phyloP scores from a whole-genome alignment of 2,329 filamentous ascomycete genomes.

The Lecanicillium sp. region DNA sequence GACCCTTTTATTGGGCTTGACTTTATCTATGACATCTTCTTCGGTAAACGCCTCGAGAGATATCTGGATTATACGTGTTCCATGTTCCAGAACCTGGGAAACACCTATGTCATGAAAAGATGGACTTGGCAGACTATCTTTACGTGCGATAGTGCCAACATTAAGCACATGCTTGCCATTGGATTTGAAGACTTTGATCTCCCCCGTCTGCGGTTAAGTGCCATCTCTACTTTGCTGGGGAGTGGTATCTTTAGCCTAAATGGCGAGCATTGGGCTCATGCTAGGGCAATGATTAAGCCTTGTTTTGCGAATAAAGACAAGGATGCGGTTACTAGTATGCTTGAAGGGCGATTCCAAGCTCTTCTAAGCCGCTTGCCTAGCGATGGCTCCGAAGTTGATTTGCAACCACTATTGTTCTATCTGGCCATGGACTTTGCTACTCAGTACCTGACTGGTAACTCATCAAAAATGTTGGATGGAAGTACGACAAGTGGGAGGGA shows the following conservation, averaged over 20 bases:
- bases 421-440: slow-evolving; percentile 47
- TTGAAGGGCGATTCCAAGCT: slow-evolving; percentile 25
- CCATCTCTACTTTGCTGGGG: slow-evolving; percentile 32
- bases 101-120: slow-evolving; percentile 23
- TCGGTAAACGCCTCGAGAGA: slow-evolving; percentile 15
- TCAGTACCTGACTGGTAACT: slow-evolving; percentile 49
- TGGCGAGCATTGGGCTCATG: slow-evolving; percentile 36
- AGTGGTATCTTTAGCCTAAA: slow-evolving; percentile 40
- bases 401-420: slow-evolving; percentile 46
- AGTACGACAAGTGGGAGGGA: slow-evolving; percentile 15
- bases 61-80: slow-evolving; percentile 20
- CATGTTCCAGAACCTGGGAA: slow-evolving; percentile 19
- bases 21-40: slow-evolving; percentile 22
- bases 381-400: slow-evolving; percentile 30
- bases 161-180: slow-evolving; percentile 45
- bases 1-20: slow-evolving; percentile 26
- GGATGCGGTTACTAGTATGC: slow-evolving; percentile 15
- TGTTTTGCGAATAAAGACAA: slow-evolving; percentile 25
- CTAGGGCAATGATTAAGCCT: slow-evolving; percentile 26
- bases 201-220: slow-evolving; percentile 24
- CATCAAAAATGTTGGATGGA: slow-evolving; percentile 14
- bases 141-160: slow-evolving; percentile 40
- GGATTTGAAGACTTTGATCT: slow-evolving; percentile 42
- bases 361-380: slow-evolving; percentile 27
- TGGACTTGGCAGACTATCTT: slow-evolving; percentile 25